A percentile compares a stretch with the other conserved stretches of the same genome.
These are phyloP conservation scores for Phytopythium mirpurense DNA, from an alignment of 352 stramenopile species.

Conservation along the genomic window DNA sequence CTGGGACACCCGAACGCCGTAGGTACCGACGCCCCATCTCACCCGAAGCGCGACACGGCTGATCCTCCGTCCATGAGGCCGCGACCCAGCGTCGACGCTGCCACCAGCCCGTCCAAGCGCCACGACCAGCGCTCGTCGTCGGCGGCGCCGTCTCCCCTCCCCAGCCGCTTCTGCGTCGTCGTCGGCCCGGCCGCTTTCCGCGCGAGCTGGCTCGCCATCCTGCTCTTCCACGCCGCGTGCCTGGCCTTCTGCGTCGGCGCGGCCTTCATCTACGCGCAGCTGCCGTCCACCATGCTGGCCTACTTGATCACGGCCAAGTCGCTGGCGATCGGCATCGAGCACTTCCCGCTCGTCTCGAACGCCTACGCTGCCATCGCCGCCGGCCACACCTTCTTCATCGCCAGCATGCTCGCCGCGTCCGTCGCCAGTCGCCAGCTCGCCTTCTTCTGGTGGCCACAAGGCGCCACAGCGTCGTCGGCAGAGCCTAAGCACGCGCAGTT, in stretches of 20 bases:
- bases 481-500: background rate
- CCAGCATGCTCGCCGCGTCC: slow-evolving; percentile 10
- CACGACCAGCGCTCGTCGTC: background rate
- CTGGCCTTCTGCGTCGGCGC: slow-evolving; percentile 12
- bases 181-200: slow-evolving; percentile 6
- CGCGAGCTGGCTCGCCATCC: slow-evolving; percentile 14
- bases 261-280: slow-evolving; percentile 14
- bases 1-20: too few species aligned
- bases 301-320: slow-evolving; percentile 20
- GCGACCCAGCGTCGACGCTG: background rate
- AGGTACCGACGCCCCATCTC: too few species aligned
- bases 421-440: background rate
- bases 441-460: slow-evolving; percentile 3
- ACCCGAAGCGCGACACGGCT: background rate
- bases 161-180: background rate
- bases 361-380: slow-evolving; percentile 17
- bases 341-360: slow-evolving; percentile 15
- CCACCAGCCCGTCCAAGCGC: background rate
- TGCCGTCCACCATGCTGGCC: slow-evolving; percentile 11
- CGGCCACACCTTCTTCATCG: slow-evolving; percentile 17
- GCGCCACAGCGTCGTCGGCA: too few species aligned
- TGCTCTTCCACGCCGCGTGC: slow-evolving; percentile 12
- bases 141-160: background rate
- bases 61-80: background rate
- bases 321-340: slow-evolving; percentile 13